Evolutionary conservation across 768 basidiomycete species (phyloP), one percentile per base, ranked within the genome.

Genomic region (Russula dissimulans): DNA sequence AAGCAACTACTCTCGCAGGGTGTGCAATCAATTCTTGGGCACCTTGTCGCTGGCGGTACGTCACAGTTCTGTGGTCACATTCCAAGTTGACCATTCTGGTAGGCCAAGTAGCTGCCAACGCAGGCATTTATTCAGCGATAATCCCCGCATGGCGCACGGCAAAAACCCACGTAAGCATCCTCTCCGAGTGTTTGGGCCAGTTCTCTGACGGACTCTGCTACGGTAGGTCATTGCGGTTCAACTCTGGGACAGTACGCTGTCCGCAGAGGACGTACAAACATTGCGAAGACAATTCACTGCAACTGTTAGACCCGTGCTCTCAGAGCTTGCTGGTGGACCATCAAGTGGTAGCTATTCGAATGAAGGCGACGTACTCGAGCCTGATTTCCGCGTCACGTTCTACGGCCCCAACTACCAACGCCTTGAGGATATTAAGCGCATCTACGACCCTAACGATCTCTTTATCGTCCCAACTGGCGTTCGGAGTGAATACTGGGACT

Each of bases 61-160:
- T 51, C 41, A 18, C 6, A 15, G 0, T 22, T 41, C 38, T n/a
- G 11, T 12, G 5, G 6, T 15, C 41, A 3, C 18, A 29, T 15
- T 12, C 32, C 10, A n/a, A 6, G 7, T 31, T 61, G 39, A 57
- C 38, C 29, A 18, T 58, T 31, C 22, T n/a, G 6, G 12, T 46
- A 71, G 71, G 73, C 12, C 63, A 70, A 65, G 73, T 76, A 3
- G 57, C 75, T 9, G 66, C 67, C 39, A 75, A 74, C 58, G 71
- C 70, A 9, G 34, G 71, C 29, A 66, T 75, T 14, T 65, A 66
- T 22, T 70, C 67, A 14, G 73, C 75, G 18, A 64, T 76, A 26
- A 66, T 67, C 45, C 73, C 73, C 5, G 71, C 67, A 26, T 76
- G 75, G 75, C 63, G 75, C 54, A 69, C 67, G 2, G 75, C 75